Evolutionary conservation across 805 yeast species (phyloP).

Genomic region (Candida stauntonica): DNA sequence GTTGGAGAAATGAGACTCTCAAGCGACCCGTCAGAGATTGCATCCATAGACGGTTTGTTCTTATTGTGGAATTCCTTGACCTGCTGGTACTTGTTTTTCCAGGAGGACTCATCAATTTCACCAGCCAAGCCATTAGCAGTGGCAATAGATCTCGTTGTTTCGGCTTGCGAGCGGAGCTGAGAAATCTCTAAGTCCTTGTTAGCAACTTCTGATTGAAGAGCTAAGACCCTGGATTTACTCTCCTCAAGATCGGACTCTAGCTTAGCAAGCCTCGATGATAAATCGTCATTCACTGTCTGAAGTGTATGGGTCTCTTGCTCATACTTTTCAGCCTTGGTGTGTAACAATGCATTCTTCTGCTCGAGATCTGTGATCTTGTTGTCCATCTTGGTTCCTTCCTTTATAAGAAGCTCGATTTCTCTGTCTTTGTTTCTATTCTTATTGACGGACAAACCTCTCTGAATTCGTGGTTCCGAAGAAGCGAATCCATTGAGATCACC

Average conservation of each 20-base stretch:
- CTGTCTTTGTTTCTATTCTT: slow-evolving; percentile 33
- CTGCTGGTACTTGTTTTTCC: slow-evolving; percentile 27
- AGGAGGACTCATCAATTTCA: slow-evolving; percentile 27
- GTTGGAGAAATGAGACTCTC: slow-evolving; percentile 27
- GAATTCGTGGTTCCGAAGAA: slow-evolving; percentile 9
- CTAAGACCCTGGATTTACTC: slow-evolving; percentile 8
- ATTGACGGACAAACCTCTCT: slow-evolving; percentile 26
- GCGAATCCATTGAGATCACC: slow-evolving; percentile 10
- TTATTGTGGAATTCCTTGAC: slow-evolving; percentile 2
- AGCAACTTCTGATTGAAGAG: slow-evolving; percentile 4
- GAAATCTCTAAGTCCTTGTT: background rate
- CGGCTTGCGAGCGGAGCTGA: background rate
- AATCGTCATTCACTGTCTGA: slow-evolving; percentile 18
- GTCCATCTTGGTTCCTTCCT: slow-evolving; percentile 49
- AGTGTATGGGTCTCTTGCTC: slow-evolving; percentile 22
- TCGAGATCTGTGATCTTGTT: slow-evolving; percentile 36
- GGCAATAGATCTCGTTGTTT: background rate
- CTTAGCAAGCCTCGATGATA: slow-evolving; percentile 16
- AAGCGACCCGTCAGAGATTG: slow-evolving; percentile 27
- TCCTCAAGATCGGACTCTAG: slow-evolving; percentile 19
- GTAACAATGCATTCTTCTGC: slow-evolving; percentile 25
- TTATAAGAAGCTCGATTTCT: slow-evolving; percentile 40
- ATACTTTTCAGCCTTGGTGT: slow-evolving; percentile 25
- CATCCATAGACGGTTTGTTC: slow-evolving; percentile 13
- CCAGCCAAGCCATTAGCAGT: background rate